Conservation (phyloP, 345 rosid species). For the Pistacia vera region DNA sequence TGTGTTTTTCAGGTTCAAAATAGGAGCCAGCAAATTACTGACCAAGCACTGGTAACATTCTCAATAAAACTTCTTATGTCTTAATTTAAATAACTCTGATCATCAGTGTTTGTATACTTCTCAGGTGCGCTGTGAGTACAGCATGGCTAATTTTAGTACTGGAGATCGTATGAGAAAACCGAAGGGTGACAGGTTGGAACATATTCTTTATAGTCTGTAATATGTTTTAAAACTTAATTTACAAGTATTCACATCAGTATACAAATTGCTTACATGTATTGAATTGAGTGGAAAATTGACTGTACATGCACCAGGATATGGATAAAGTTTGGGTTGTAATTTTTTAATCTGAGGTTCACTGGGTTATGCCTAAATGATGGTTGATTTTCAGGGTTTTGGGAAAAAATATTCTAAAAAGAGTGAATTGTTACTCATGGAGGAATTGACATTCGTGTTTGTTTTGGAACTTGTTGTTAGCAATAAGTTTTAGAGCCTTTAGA, state of each 20-base stretch:
- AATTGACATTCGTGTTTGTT: neutral
- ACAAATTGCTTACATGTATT: neutral
- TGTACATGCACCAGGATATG: neutral
- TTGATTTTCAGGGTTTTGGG: neutral
- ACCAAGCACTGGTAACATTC: constrained; percentile 67
- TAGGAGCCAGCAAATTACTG: constrained; percentile 67
- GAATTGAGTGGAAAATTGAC: no score
- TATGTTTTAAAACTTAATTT: neutral
- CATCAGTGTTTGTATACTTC: neutral
- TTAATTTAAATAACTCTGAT: neutral
- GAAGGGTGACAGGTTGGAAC: constrained; percentile 74
- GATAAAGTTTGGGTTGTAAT: neutral
- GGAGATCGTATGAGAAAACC: constrained; percentile 91
- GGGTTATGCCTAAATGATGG: neutral
- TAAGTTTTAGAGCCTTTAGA: neutral
- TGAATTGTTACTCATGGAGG: neutral
- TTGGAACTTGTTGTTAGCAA: neutral
- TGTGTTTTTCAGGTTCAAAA: constrained; percentile 64
- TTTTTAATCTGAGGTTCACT: neutral
- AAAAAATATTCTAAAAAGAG: neutral
- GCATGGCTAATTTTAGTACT: constrained; percentile 95
- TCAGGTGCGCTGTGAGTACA: constrained; percentile 89
- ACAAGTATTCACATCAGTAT: neutral
- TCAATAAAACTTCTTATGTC: neutral
- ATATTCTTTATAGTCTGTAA: neutral